Base-by-base conservation (phyloP, 2,329 filamentous ascomycete species). In the Calonectria montana region DNA sequence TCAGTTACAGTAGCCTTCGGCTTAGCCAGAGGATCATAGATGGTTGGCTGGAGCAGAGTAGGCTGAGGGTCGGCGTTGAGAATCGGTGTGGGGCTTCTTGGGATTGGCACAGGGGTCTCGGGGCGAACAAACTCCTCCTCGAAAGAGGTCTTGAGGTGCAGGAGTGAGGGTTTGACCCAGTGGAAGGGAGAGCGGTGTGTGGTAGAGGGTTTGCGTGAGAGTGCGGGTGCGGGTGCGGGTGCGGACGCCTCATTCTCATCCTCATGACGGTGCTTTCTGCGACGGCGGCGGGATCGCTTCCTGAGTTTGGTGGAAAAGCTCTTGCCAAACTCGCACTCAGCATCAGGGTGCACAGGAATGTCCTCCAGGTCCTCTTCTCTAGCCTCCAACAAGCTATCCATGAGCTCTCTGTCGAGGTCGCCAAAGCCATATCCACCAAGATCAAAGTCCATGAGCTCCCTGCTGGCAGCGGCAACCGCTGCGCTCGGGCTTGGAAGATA, bases 11-110 rank as follows among this genome's bases (percentile, higher is more conserved):
- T 41, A 15, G 64, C 64, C 12, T 67, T 48, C 27, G 70, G 55
- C 72, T 74, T 67, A 50, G 68, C 25, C 69, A 65, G 74, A 43
- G 89, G 88, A 74, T 90, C 84, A 78, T 91, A 92, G 39, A 89
- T 87, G 15, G 88, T 88, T 2, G 90, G 89, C 76, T 89, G 89
- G 10, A 92, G 84, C 5, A 92, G 84, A 29, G 88, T 84, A 2
- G 88, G 88, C 69, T 87, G 85, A 12, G 87, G 86, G 29, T 85
- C 83, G n/a, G 83, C 81, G 66, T 83, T 79, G 50, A 89, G 84
- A 66, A 90, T 87, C 23, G 89, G 89, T 3, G 87, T 84, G 2
- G 86, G 85, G 80, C 83, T 75, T 48, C 83, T 75, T 31, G 81
- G 79, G n/a, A 39, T 53, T 0, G 62, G 62, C 45, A 81, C 64